phyloP scores from a whole-genome alignment of 1,284 basidiomycete species.

The Malassezia caprae region DNA sequence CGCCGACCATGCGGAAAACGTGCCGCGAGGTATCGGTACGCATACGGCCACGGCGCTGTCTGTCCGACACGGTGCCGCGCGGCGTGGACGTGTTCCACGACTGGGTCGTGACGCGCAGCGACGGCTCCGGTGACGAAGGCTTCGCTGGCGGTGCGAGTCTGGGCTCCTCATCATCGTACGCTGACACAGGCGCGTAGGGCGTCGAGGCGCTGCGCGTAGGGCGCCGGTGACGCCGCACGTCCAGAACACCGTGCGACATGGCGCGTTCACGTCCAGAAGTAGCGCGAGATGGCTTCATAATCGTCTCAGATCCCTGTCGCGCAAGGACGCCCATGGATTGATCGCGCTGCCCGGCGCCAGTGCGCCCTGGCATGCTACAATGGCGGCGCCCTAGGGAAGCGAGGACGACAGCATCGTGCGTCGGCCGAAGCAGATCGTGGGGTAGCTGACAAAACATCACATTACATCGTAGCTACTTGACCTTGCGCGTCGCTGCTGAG shows the following conservation, averaged over 20 bases:
- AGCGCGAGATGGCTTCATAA: not conserved
- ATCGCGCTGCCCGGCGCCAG: not conserved
- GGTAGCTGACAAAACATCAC: not conserved
- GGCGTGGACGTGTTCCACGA: constrained; percentile 2
- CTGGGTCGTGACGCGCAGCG: not conserved
- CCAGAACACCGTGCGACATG: not conserved
- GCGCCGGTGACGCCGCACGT: not conserved
- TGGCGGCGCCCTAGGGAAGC: not conserved
- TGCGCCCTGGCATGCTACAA: not conserved
- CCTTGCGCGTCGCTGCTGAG: not conserved
- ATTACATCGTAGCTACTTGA: not conserved
- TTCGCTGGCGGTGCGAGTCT: not conserved
- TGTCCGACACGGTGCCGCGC: not conserved
- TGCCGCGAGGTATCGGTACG: not conserved
- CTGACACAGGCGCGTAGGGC: not conserved
- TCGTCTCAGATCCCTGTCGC: not conserved
- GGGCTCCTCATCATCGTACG: not conserved
- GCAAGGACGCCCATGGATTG: not conserved
- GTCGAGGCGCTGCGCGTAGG: not conserved
- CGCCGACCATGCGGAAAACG: not conserved
- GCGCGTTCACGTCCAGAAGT: not conserved
- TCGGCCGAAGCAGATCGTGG: not conserved
- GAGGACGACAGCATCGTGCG: not conserved
- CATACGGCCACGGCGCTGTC: not conserved
- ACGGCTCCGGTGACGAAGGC: not conserved